These are phyloP conservation scores for Phytophthora macrochlamydospora DNA, from an alignment of 352 stramenopile species.

Conservation along the genomic window DNA sequence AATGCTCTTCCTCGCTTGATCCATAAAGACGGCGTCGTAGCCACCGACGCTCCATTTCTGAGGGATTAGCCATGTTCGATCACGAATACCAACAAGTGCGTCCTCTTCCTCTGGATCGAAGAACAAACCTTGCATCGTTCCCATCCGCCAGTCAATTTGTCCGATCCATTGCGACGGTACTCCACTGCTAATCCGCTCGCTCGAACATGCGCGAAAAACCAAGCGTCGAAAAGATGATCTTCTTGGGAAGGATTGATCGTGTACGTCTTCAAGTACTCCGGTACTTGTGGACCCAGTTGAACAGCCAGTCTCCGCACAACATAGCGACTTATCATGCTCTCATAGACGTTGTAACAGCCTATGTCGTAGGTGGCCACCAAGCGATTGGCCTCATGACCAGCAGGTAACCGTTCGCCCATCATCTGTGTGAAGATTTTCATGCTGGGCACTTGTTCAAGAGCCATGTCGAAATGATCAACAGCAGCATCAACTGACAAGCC, in stretches of 20 bases:
- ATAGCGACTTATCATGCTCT: not conserved
- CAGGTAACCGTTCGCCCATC: not conserved
- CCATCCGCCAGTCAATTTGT: not conserved
- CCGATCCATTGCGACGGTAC: too few species aligned
- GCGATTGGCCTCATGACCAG: not conserved
- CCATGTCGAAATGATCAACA: not conserved
- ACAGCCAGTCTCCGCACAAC: not conserved
- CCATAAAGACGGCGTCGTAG: not conserved
- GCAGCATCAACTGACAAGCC: not conserved
- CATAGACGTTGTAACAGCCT: not conserved
- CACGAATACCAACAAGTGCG: too few species aligned
- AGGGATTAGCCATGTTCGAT: not conserved
- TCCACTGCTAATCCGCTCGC: not conserved
- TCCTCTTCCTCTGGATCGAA: not conserved
- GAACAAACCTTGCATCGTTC: not conserved
- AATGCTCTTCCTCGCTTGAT: not conserved
- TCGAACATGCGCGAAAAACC: not conserved
- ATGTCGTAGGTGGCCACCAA: not conserved
- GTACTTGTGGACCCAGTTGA: not conserved
- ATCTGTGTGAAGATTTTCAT: not conserved
- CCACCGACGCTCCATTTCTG: not conserved
- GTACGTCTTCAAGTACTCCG: not conserved
- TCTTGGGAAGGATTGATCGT: not conserved
- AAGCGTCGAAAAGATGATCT: not conserved
- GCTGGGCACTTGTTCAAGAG: not conserved